A percentile compares a stretch with the other conserved stretches of the same genome.
These are phyloP conservation scores for Entonaema liquescens DNA, from an alignment of 495 filamentous ascomycete species.

Conservation along the genomic window DNA sequence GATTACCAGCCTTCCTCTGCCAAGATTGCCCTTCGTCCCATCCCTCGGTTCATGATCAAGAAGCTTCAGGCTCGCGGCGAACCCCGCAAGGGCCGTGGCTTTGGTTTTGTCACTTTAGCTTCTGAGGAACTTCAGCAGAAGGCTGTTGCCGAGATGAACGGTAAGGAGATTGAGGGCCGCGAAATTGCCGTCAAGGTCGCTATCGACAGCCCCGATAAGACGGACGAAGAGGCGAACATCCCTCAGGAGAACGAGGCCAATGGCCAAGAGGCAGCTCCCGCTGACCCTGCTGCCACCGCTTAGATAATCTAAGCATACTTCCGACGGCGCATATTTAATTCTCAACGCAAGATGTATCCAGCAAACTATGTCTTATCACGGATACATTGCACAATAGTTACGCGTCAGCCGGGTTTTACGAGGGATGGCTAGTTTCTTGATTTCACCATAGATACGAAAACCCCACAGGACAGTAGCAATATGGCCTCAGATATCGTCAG, in stretches of 20 bases:
- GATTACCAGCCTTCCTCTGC: constrained; percentile 89
- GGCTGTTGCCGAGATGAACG: constrained; percentile 97
- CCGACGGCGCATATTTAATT: constrained; percentile 32
- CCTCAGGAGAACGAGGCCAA: constrained; percentile 59
- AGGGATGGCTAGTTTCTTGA: constrained; percentile 30
- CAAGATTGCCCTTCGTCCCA: constrained; percentile 97
- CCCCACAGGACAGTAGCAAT: constrained; percentile 32
- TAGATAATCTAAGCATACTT: constrained; percentile 32
- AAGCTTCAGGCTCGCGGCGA: constrained; percentile 98
- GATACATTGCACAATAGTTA: constrained; percentile 37
- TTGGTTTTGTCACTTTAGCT: constrained; percentile 95
- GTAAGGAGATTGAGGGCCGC: constrained; percentile 96
- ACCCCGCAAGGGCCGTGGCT: constrained; percentile 98
- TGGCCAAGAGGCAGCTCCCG: constrained; percentile 53
- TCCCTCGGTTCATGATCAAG: constrained; percentile 99
- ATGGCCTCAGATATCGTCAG: constrained; percentile 37
- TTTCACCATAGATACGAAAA: constrained; percentile 45
- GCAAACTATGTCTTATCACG: constrained; percentile 29
- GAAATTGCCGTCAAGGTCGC: constrained; percentile 99
- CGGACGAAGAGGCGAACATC: constrained; percentile 77
- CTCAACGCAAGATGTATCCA: constrained; percentile 30
- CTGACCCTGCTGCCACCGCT: constrained; percentile 45
- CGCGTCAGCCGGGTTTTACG: constrained; percentile 31
- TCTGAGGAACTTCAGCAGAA: constrained; percentile 97
- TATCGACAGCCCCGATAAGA: constrained; percentile 99